Evolutionary conservation across 2,329 filamentous ascomycete genomes (phyloP), one percentile per base, ranked within the genome.

Genomic region (Aspergillus thermomutatus): DNA sequence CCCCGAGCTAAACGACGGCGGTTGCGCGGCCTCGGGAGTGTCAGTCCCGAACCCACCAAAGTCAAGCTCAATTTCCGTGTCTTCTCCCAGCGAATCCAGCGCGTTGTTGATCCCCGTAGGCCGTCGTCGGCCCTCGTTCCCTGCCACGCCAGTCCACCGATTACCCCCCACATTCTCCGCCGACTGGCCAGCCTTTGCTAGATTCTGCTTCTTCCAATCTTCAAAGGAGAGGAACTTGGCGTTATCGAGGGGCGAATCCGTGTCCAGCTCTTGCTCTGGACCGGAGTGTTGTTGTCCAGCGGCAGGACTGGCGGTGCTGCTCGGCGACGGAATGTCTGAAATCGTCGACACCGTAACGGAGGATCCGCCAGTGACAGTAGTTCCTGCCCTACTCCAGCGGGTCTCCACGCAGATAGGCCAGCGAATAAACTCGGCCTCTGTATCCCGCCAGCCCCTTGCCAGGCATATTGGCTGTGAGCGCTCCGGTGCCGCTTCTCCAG

Each of bases 201-300:
- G 78, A 77, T 96, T 96, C 79, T 92, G 89, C 68, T 89, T 91
- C 77, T 96, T 97, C 94, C 94, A 99, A 67, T 97, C 93, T 71
- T 97, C 94, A 66, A 99, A 99, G 0, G 94, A 97, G 66, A 97
- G 86, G 72, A 97, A 97, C 6, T 92, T 88, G 48, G 87, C 84
- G 64, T 90, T 89, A 67, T 91, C 87, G 10, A 89, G 79, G 0
- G 84, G 81, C 1, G 85, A 87, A 49, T 89, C 88, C 5, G 80
- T 79, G 56, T 89, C 87, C 17, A 79, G 70, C 54, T 86, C 82
- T 17, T 75, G 66, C 11, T 77, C 62, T 69, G 17, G 69, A 55
- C 85, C 82, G 17, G 75, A 65, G 10, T 77, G 59, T 69, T 17
- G 69, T 55, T 48, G 50, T 19, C 47, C 49, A 7, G 48, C 49